Evolutionary conservation across 2,329 filamentous ascomycete genomes (phyloP).

Genomic region (Dactylella cylindrospora): DNA sequence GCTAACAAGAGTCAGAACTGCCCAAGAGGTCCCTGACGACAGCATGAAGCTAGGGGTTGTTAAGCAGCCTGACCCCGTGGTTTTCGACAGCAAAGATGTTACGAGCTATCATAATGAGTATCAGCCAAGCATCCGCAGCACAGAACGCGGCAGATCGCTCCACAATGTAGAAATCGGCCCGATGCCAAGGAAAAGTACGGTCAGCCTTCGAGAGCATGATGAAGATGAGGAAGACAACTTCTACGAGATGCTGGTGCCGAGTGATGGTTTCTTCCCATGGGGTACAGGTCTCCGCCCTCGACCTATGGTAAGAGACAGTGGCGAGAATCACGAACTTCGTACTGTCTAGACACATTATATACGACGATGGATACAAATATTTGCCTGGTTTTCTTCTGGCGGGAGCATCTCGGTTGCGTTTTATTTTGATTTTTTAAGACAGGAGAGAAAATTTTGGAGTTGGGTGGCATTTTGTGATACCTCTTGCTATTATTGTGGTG

Average conservation of each 20-base stretch:
- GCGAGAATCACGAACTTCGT: constrained; percentile 18
- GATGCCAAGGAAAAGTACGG: constrained; percentile 23
- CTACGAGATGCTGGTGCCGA: constrained; percentile 39
- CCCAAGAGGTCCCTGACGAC: constrained; percentile 4
- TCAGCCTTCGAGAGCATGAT: constrained; percentile 22
- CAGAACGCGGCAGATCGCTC: constrained; percentile 2
- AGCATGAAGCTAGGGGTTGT: neutral
- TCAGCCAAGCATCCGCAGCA: constrained; percentile 6
- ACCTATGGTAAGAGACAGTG: constrained; percentile 2
- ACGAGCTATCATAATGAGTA: no score
- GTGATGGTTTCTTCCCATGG: constrained; percentile 39
- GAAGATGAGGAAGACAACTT: constrained; percentile 41
- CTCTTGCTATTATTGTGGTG: no score
- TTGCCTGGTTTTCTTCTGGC: neutral
- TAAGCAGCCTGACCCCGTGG: constrained; percentile 5
- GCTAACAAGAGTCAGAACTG: constrained; percentile 2
- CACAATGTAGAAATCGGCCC: constrained; percentile 3
- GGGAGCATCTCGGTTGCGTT: neutral
- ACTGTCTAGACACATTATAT: constrained; percentile 15
- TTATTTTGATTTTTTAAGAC: no score
- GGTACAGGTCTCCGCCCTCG: constrained; percentile 29
- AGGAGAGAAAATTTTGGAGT: no score
- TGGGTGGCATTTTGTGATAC: no score
- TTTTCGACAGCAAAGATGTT: no score
- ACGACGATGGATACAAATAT: no score